These are phyloP conservation scores for Esteya vermicola DNA, from an alignment of 2,329 filamentous ascomycete genomes.

Conservation along the genomic window DNA sequence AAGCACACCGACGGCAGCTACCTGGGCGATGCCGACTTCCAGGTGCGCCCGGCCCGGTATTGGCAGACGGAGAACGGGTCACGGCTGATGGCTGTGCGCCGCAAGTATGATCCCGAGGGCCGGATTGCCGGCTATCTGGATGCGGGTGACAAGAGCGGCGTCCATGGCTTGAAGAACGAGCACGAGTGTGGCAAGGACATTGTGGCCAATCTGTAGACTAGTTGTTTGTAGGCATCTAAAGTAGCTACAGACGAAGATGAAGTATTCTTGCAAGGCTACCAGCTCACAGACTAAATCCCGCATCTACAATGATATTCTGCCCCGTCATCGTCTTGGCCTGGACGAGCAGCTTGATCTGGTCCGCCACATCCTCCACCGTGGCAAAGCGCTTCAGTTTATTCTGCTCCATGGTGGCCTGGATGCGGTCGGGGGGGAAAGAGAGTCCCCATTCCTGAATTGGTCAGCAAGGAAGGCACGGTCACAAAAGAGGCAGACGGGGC, in stretches of 20 bases:
- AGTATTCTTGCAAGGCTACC: too few species aligned
- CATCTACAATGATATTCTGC: constrained; percentile 10
- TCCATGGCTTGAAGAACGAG: constrained; percentile 5
- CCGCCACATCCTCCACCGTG: constrained; percentile 27
- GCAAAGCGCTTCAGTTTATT: constrained; percentile 46
- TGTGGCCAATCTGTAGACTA: background rate
- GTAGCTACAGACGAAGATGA: too few species aligned
- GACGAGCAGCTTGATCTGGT: constrained; percentile 9
- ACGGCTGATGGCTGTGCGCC: constrained; percentile 5
- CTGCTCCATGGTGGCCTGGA: constrained; percentile 36
- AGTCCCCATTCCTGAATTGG: constrained; percentile 43
- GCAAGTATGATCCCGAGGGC: constrained; percentile 6
- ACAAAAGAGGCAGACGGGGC: background rate
- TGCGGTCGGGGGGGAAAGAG: constrained; percentile 39
- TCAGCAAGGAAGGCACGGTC: background rate
- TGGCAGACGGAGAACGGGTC: constrained; percentile 24
- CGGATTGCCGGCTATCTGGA: constrained; percentile 8
- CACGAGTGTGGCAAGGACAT: constrained; percentile 2
- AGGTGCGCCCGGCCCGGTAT: constrained; percentile 27
- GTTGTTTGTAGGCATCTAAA: background rate
- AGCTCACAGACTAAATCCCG: constrained; percentile 6
- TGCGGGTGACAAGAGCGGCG: constrained; percentile 5
- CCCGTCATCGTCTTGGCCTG: constrained; percentile 9
- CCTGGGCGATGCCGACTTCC: constrained; percentile 40
- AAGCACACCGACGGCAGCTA: constrained; percentile 32